Conservation (phyloP, 225 moss, liverwort and hornwort species). For the Pseudoscleropodium purum region DNA sequence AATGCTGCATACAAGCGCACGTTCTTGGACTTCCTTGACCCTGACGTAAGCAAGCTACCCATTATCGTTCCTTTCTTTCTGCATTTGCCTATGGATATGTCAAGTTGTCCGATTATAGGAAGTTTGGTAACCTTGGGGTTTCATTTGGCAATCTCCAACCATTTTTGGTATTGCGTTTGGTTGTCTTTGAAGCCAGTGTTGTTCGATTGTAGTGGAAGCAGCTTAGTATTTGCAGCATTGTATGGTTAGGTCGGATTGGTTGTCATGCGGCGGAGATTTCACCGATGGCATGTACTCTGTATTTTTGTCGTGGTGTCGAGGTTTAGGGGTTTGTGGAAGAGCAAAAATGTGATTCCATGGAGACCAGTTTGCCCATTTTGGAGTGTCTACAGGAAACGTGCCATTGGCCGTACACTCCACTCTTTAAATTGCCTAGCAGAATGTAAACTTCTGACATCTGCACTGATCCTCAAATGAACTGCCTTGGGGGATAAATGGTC, state of each 20-base stretch:
- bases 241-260: background rate
- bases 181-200: background rate
- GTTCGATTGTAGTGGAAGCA: background rate
- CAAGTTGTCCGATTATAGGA: background rate
- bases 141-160: background rate
- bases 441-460: background rate
- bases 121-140: background rate
- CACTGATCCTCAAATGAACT: background rate
- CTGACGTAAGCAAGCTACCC: conserved; percentile 26
- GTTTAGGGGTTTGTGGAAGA: background rate
- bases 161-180: background rate
- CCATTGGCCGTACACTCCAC: background rate
- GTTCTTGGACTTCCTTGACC: conserved; percentile 80
- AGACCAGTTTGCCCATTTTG: background rate
- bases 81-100: background rate
- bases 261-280: background rate
- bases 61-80: background rate
- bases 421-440: background rate
- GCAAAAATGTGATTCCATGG: background rate
- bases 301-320: background rate
- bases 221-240: background rate
- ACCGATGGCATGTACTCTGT: too few relatives aligned
- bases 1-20: conserved; percentile 56
- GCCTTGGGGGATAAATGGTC: background rate
- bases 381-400: background rate